Conservation (phyloP, 768 basidiomycete species). For the Mycena haematopus region DNA sequence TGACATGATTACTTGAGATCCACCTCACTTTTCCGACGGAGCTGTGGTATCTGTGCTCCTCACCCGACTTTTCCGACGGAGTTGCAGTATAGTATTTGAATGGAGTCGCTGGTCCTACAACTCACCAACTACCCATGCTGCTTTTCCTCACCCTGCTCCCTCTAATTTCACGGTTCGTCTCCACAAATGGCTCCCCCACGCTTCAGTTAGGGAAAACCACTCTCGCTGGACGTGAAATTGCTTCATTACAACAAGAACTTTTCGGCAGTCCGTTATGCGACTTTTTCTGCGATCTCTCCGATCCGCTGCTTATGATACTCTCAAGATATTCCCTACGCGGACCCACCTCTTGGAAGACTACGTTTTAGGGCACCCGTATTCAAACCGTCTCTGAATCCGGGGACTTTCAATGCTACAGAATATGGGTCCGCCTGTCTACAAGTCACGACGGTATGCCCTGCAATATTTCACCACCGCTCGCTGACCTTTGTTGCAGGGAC, state of each 20-base stretch:
- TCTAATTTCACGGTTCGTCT: not conserved
- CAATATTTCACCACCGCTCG: too few relatives aligned
- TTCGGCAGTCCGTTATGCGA: not conserved
- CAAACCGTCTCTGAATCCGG: not conserved
- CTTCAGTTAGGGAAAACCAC: constrained; percentile 6
- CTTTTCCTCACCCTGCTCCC: not conserved
- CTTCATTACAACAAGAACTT: not conserved
- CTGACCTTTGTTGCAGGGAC: constrained; percentile 1
- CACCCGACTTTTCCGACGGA: too few relatives aligned
- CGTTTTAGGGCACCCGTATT: not conserved
- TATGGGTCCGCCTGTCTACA: constrained; percentile 1
- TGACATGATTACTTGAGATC: too few relatives aligned
- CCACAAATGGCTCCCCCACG: not conserved
- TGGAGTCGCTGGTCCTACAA: not conserved
- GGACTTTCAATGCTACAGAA: not conserved
- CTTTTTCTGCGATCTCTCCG: not conserved
- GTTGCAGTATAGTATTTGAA: too few relatives aligned
- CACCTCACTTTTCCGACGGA: not conserved
- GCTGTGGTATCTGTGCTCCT: too few relatives aligned
- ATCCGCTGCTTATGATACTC: not conserved
- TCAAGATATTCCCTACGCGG: not conserved
- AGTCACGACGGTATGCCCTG: not conserved
- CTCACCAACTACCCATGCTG: constrained; percentile 3
- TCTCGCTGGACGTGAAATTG: constrained; percentile 3
- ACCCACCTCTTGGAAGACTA: not conserved